Evolutionary conservation across 257 asterid genomes (phyloP).

Genomic region (Solanum piurae): DNA sequence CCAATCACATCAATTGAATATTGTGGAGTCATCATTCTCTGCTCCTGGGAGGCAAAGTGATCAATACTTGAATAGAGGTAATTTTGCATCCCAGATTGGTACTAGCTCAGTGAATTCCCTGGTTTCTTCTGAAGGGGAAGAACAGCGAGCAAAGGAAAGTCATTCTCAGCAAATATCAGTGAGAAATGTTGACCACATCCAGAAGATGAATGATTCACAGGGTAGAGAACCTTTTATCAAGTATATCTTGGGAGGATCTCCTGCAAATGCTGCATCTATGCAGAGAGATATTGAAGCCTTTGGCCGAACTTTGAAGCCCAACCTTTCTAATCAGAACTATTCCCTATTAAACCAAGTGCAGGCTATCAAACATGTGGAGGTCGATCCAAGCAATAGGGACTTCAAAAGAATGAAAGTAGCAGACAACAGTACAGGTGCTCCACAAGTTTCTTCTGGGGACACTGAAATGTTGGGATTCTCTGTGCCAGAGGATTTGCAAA

Average conservation of each 20-base stretch:
- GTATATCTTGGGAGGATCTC: conserved; percentile 40
- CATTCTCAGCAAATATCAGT: conserved; percentile 17
- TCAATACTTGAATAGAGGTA: conserved; percentile 15
- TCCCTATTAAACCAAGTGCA: conserved; percentile 49
- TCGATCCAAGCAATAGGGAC: conserved; percentile 44
- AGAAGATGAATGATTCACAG: conserved; percentile 18
- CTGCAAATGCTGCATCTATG: conserved; percentile 46
- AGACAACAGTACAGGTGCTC: conserved; percentile 28
- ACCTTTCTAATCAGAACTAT: conserved; percentile 34
- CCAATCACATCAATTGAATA: conserved; percentile 29
- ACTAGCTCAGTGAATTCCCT: conserved; percentile 22
- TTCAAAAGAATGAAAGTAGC: conserved; percentile 59
- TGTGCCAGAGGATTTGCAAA: conserved; percentile 23
- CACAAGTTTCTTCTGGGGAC: conserved; percentile 34
- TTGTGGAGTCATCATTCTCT: conserved; percentile 41
- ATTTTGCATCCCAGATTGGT: conserved; percentile 7
- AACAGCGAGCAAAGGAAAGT: conserved; percentile 24
- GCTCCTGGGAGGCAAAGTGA: conserved; percentile 20
- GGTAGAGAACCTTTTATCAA: conserved; percentile 28
- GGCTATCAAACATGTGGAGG: conserved; percentile 32
- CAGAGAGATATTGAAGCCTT: conserved; percentile 68
- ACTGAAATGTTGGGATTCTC: conserved; percentile 30
- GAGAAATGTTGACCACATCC: conserved; percentile 12
- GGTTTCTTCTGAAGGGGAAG: conserved; percentile 25
- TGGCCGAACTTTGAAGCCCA: conserved; percentile 72